phyloP scores from a whole-genome alignment of 106 monocot genomes.

The Phalaenopsis aphrodite region DNA sequence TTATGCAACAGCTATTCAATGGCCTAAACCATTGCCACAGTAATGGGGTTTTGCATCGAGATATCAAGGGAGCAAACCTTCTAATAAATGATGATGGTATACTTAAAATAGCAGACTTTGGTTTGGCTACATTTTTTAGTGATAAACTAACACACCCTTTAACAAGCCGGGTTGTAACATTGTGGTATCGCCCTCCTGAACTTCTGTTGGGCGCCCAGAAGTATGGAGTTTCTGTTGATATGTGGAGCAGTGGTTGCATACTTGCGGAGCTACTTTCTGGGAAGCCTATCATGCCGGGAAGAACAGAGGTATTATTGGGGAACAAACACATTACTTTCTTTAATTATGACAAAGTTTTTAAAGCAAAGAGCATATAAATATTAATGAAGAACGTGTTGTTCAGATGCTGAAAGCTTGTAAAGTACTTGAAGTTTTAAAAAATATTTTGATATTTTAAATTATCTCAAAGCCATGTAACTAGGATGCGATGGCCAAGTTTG shows the following conservation, averaged over 20 bases:
- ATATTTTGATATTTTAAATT: not conserved
- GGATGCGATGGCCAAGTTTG: not conserved
- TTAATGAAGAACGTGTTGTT: too few species aligned
- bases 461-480: not conserved
- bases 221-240: constrained; percentile 52
- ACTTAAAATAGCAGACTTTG: constrained; percentile 65
- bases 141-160: constrained; percentile 47
- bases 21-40: constrained; percentile 69
- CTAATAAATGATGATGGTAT: constrained; percentile 53
- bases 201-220: constrained; percentile 62
- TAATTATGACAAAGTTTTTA: not conserved
- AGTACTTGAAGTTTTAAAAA: not conserved
- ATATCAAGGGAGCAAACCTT: constrained; percentile 72
- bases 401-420: too few species aligned
- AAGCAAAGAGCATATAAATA: not conserved
- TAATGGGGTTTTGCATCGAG: constrained; percentile 56
- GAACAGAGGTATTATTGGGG: constrained; percentile 44
- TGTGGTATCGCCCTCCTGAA: constrained; percentile 72
- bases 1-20: constrained; percentile 46
- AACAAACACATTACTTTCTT: constrained; percentile 2
- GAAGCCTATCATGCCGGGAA: constrained; percentile 72
- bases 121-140: constrained; percentile 58
- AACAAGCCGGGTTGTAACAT: constrained; percentile 66
- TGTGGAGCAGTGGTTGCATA: constrained; percentile 73
- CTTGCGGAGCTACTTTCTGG: constrained; percentile 61